Evolutionary conservation across 2,329 filamentous ascomycete genomes (phyloP).

Genomic region (Alternaria atra): DNA sequence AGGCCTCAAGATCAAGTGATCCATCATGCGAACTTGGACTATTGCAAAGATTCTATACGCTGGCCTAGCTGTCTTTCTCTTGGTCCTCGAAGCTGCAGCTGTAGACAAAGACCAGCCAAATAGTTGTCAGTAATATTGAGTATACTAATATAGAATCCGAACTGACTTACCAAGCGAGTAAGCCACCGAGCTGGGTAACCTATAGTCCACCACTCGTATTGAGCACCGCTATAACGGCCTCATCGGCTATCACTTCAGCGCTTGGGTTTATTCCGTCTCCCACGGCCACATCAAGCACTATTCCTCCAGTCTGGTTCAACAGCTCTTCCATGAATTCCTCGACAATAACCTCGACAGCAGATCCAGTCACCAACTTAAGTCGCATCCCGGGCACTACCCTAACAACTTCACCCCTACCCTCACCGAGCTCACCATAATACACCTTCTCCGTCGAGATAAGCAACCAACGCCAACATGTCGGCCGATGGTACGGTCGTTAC

Average conservation of each 20-base stretch:
- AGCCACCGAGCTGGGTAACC: not conserved
- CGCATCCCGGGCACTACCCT: not conserved
- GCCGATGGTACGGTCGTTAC: conserved; percentile 8
- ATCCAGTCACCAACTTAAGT: not conserved
- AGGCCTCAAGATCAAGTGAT: not conserved
- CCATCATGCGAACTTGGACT: not conserved
- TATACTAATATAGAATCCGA: not conserved
- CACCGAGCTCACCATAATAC: not conserved
- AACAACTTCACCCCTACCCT: not conserved
- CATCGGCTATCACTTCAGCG: not conserved
- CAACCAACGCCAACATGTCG: conserved; percentile 11
- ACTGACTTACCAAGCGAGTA: not conserved
- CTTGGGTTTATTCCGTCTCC: not conserved
- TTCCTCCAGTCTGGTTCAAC: not conserved
- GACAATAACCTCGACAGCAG: not conserved
- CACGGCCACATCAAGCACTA: no score
- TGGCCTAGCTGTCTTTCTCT: not conserved
- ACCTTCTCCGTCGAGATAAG: conserved; percentile 12
- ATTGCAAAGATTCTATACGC: not conserved
- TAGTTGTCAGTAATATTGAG: not conserved
- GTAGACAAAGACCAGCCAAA: not conserved
- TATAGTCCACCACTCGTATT: not conserved
- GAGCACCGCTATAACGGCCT: not conserved
- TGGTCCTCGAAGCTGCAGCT: not conserved
- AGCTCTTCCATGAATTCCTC: not conserved